Base-by-base conservation (phyloP, 805 yeast species). In the Zygotorulaspora chibaensis region DNA sequence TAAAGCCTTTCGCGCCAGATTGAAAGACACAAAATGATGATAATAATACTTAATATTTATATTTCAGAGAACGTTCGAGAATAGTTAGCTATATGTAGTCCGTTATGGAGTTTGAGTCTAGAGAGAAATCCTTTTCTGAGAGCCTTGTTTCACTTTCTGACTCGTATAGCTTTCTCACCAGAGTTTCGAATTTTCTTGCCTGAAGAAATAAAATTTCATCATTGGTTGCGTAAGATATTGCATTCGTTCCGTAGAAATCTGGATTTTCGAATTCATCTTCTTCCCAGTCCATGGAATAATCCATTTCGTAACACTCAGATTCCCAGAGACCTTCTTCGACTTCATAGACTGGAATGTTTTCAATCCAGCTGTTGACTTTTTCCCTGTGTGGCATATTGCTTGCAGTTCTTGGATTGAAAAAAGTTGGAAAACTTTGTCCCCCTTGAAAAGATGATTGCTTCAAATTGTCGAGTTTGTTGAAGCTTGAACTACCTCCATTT, bases 281-380 rank as follows among this genome's bases (percentile, higher is more conserved):
- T 37, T 66, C 70, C 68, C 69, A 66, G 43, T 58, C 46, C 7
- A 59, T 34, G 3, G 54, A 49, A 15, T 50, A 55, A n/a, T 56
- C 58, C n/a, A 48, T 49, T 13, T 53, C 51, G 39, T 48, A 62
- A 43, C 64, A 63, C 11, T 50, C 42, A 2, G 55, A 45, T 25
- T 47, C 52, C 56, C 58, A 54, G 2, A 42, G 13, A 2, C 50
- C 57, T 6, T 47, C 54, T 2, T 48, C 47, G 1, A 47, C 40
- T 35, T 55, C 55, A 39, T 46, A 70, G 8, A 72, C 58, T 1
- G 90, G 90, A 3, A 85, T 73, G 25, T 71, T 69, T 3, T 67
- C 66, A 29, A 85, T 74, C 93, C 93, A 85, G 6, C 61, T 66
- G 31, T 70, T 70, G 1, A 85, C 85, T 55, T 84, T 85, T 55